Base-by-base conservation (phyloP, 2,329 filamentous ascomycete genomes). In the Shiraia sp. region DNA sequence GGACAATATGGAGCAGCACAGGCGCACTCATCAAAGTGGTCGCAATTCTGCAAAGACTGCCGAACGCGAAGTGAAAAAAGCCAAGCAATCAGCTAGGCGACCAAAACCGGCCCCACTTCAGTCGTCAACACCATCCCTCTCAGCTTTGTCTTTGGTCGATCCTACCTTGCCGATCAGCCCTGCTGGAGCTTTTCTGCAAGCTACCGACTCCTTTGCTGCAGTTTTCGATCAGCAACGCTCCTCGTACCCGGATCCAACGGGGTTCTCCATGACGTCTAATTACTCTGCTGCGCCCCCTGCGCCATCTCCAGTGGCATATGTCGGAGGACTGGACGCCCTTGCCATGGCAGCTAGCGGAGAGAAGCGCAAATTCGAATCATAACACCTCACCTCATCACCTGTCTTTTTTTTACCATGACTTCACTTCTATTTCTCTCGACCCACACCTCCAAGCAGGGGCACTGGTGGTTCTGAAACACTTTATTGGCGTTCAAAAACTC, bases 1-100 rank as follows among this genome's bases (percentile, higher is more conserved):
- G 56, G 87, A 91, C 75, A 91, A 91, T 75, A 91, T 91, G 87
- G 89, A 90, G 76, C 87, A 90, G 71, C 87, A 91, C 60, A 78
- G 88, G 22, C 81, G 88, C 58, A 90, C 87, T 0, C 87, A 91
- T 66, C 85, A 81, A 49, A 76, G 70, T 47, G 75, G 74, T 4
- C 73, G 75, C 37, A 72, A 69, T 33, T 63, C 70, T 1, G 45
- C 53, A 16, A 70, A 70, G 41, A 49, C 47, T 32, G 49, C 33
- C 19, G 67, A 71, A 7, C 58, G 62, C 25, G 63, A 65, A n/a
- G 53, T 64, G 15, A 70, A 71, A 36, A 71, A 67, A 43, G 50
- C 59, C n/a, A 70, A 68, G 47, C 47, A 51, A 24, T 63, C 61
- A 38, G 51, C 55, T 3, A 65, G 64, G 44, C 55, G 63, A n/a